These are phyloP conservation scores for Didymella pomorum DNA, from an alignment of 2,329 filamentous ascomycete species.

Conservation along the genomic window DNA sequence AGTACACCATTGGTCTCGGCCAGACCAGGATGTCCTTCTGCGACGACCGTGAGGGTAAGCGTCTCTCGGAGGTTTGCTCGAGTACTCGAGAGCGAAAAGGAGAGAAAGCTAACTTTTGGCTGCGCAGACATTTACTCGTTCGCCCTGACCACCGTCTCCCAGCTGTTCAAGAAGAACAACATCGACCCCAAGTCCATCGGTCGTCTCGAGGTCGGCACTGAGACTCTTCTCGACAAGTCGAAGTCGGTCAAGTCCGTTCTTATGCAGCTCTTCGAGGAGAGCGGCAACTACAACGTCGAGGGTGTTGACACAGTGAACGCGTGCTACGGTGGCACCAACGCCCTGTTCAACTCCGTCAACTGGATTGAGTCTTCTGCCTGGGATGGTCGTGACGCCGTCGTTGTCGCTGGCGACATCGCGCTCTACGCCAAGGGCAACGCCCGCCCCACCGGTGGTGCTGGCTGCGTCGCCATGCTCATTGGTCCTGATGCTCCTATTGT, in stretches of 20 bases:
- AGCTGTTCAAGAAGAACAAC: slow-evolving; percentile 62
- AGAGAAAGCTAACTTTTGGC: slow-evolving; percentile 25
- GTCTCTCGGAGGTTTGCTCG: neutral
- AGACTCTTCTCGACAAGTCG: slow-evolving; percentile 64
- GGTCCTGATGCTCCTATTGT: slow-evolving; percentile 60
- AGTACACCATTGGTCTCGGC: slow-evolving; percentile 64
- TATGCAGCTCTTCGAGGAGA: slow-evolving; percentile 61
- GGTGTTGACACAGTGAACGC: slow-evolving; percentile 63
- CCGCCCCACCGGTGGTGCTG: slow-evolving; percentile 61
- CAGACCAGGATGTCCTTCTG: slow-evolving; percentile 65
- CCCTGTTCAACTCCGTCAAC: slow-evolving; percentile 62
- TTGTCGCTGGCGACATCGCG: slow-evolving; percentile 62
- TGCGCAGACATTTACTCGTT: slow-evolving; percentile 62
- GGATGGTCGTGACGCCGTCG: slow-evolving; percentile 62
- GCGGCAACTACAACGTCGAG: slow-evolving; percentile 63
- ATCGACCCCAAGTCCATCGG: slow-evolving; percentile 61
- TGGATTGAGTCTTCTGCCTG: slow-evolving; percentile 63
- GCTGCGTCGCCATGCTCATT: slow-evolving; percentile 63
- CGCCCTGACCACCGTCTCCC: slow-evolving; percentile 60
- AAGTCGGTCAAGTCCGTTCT: slow-evolving; percentile 64
- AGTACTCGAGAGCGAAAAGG: neutral
- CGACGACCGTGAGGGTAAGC: slow-evolving; percentile 61
- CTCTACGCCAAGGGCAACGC: slow-evolving; percentile 64
- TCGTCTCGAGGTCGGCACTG: slow-evolving; percentile 62
- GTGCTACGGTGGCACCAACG: slow-evolving; percentile 64